phyloP scores from a whole-genome alignment of 345 rosid genomes.

The Isatis tinctoria region DNA sequence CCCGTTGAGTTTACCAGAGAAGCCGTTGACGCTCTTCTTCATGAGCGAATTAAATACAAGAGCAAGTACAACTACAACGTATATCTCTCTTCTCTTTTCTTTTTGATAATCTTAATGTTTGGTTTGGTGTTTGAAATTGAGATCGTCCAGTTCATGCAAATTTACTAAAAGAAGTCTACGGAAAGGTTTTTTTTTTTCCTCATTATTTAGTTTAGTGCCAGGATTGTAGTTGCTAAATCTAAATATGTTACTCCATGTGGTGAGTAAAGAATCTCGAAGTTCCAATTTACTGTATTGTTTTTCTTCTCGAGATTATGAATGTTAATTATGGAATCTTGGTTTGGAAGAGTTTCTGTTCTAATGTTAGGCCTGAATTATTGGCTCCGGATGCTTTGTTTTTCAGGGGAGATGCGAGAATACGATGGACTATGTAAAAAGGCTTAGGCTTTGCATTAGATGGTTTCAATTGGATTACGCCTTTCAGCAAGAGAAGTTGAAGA shows the following conservation, averaged over 20 bases:
- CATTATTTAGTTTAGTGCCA: background rate
- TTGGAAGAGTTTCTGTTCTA: background rate
- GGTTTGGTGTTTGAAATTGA: background rate
- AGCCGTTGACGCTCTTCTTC: conserved; percentile 60
- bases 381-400: background rate
- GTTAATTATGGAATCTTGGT: background rate
- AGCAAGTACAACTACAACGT: conserved; percentile 88
- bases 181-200: background rate
- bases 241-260: background rate
- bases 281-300: background rate
- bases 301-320: background rate
- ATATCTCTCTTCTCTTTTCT: background rate
- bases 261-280: background rate
- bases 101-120: background rate
- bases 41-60: conserved; percentile 53
- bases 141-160: conserved; percentile 21
- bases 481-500: background rate
- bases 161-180: background rate
- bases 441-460: background rate
- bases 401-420: conserved; percentile 95
- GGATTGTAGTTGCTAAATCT: background rate
- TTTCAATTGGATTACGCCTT: background rate
- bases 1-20: conserved; percentile 58
- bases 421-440: conserved; percentile 38
- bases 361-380: background rate